These are phyloP conservation scores for Hyaloscypha hepaticicola DNA, from an alignment of 495 filamentous ascomycete genomes.

Conservation along the genomic window DNA sequence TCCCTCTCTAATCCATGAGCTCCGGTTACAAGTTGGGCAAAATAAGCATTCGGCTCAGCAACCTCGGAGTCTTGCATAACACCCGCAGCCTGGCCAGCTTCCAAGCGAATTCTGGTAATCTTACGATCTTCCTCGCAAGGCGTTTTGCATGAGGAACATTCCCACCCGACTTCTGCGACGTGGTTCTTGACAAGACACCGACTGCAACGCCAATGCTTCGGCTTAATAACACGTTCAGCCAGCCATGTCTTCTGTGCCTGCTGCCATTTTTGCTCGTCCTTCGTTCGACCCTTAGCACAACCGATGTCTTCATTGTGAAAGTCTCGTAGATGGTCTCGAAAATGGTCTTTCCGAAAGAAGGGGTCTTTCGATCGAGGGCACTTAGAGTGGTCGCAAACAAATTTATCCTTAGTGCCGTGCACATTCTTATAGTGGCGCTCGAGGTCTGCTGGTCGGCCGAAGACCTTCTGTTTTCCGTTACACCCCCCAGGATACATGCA, in stretches of 20 bases:
- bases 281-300: constrained; percentile 12
- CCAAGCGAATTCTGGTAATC: no score
- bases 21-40: no score
- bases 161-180: constrained; percentile 36
- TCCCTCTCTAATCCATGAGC: no score
- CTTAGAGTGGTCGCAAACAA: constrained; percentile 26
- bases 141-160: constrained; percentile 42
- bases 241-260: constrained; percentile 25
- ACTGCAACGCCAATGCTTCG: constrained; percentile 43
- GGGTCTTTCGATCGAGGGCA: constrained; percentile 14
- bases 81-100: no score
- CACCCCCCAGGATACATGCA: constrained; percentile 35
- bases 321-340: constrained; percentile 48
- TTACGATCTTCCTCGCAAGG: constrained; percentile 32
- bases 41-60: no score
- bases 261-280: constrained; percentile 31
- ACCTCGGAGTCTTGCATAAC: no score
- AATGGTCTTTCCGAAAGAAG: constrained; percentile 32
- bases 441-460: constrained; percentile 47
- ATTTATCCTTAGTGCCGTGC: constrained; percentile 41
- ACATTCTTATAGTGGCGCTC: constrained; percentile 43
- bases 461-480: constrained; percentile 24
- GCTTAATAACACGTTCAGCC: constrained; percentile 33
- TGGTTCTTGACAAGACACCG: constrained; percentile 43
- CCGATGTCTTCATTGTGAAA: constrained; percentile 50